A percentile compares a stretch with the other conserved stretches of the same genome.
Evolutionary conservation across 2,329 filamentous ascomycete species (phyloP).

Genomic region (Cladosporium sp.): DNA sequence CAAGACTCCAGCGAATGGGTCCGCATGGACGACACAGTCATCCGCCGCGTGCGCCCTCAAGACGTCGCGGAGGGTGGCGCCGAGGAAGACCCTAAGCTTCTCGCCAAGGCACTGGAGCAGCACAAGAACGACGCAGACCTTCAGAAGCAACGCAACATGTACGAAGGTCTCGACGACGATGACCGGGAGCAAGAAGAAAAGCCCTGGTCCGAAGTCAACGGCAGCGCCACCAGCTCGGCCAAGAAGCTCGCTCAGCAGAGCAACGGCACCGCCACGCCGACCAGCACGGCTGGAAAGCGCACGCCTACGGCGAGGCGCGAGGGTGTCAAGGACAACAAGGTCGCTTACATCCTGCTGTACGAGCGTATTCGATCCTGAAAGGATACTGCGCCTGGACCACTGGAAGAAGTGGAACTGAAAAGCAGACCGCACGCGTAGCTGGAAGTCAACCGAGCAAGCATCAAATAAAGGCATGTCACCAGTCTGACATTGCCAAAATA

Average conservation of each 20-base stretch:
- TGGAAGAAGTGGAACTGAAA: no score
- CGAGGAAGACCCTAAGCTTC: constrained; percentile 71
- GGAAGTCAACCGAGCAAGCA: no score
- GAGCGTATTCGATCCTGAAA: constrained; percentile 56
- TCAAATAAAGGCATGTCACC: no score
- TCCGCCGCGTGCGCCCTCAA: constrained; percentile 77
- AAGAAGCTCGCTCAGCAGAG: constrained; percentile 53
- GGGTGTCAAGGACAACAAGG: constrained; percentile 83
- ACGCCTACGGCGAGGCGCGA: constrained; percentile 47
- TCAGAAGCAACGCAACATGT: constrained; percentile 61
- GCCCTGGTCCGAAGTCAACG: constrained; percentile 82
- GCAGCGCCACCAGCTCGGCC: constrained; percentile 40
- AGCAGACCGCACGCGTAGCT: no score
- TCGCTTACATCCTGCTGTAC: constrained; percentile 95
- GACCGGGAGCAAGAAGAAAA: constrained; percentile 59
- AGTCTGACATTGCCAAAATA: no score
- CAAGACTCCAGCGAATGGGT: constrained; percentile 97
- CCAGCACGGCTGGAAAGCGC: constrained; percentile 45
- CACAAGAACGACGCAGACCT: constrained; percentile 54
- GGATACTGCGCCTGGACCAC: neutral
- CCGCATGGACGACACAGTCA: constrained; percentile 87
- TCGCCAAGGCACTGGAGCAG: constrained; percentile 62
- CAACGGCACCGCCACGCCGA: constrained; percentile 55
- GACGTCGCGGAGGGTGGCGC: constrained; percentile 84
- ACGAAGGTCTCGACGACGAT: constrained; percentile 63